Base-by-base conservation (phyloP, 2,329 filamentous ascomycete genomes). In the Mycogone perniciosa region DNA sequence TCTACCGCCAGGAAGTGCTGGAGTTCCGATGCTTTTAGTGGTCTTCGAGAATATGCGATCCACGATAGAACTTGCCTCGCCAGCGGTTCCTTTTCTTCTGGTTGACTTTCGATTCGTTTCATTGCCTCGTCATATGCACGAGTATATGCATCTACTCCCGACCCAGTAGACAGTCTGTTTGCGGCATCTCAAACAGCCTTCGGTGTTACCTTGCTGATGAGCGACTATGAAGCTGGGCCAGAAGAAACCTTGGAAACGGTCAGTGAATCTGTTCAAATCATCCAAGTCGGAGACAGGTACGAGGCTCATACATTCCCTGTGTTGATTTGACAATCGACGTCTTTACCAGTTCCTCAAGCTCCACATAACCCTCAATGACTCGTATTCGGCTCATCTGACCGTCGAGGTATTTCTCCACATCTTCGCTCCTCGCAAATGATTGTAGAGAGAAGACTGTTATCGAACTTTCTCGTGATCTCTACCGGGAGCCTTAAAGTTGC, bases 91-190 rank as follows among this genome's bases (percentile, higher is more conserved):
- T 54, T 4, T 64, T 67, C 1, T 46, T 1, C 20, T 0, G 56
- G 7, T 45, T 78, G 73, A 1, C 57, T 50, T 13, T 67, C 45
- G 27, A 79, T 75, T 30, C 73, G 61, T 2, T 68, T 35, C 60
- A 79, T 71, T 0, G 70, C 68, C 0, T 69, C 53, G 0, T 64
- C 52, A 43, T 80, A 81, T 0, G 70, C 68, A 11, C 55, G 6
- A 13, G 71, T 58, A 11, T 72, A 69, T 4, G 61, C 64, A 11
- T 60, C 46, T 5, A 59, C 56, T 7, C 66, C 67, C 11, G 35
- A 38, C 20, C 20, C 20, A 20, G 20, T 20, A 38, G 3, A 11
- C 35, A 5, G n/a, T 20, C 35, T n/a, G 20, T n/a, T 38, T 20
- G 2, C 7, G 10, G 20, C 20, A 20, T 20, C 20, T 33, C 31